Conservation (phyloP, 2,329 filamentous ascomycete species). For the Amauroascus niger region DNA sequence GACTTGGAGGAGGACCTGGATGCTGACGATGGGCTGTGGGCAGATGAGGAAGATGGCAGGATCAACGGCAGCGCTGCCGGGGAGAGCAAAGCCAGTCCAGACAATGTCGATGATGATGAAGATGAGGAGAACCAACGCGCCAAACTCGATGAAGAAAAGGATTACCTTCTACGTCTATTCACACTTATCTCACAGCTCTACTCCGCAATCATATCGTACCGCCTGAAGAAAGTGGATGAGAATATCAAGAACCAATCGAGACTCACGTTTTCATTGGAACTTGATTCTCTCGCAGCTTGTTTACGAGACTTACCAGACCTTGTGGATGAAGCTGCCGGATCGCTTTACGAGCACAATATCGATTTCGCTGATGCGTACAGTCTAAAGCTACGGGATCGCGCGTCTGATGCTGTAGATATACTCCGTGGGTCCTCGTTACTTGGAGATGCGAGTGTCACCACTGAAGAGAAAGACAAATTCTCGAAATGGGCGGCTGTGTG, state of each 20-base stretch:
- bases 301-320: constrained; percentile 33
- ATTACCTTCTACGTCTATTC: constrained; percentile 34
- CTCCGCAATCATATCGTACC: constrained; percentile 35
- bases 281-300: constrained; percentile 30
- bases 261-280: constrained; percentile 18
- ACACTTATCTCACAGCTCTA: constrained; percentile 38
- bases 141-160: constrained; percentile 34
- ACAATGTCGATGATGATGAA: constrained; percentile 21
- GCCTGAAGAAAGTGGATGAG: constrained; percentile 29
- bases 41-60: constrained; percentile 22
- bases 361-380: constrained; percentile 28
- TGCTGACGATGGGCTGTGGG: constrained; percentile 34
- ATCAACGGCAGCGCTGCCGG: constrained; percentile 8
- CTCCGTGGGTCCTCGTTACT: constrained; percentile 64
- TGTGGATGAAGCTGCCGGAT: constrained; percentile 40
- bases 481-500: constrained; percentile 61
- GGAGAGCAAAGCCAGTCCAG: constrained; percentile 12
- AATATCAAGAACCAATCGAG: constrained; percentile 13
- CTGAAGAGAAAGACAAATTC: constrained; percentile 62
- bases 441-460: constrained; percentile 42
- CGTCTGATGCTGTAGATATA: constrained; percentile 60
- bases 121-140: constrained; percentile 22
- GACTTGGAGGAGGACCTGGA: constrained; percentile 60
- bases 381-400: constrained; percentile 30
- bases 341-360: constrained; percentile 36